Evolutionary conservation across 1,139 yeast species (phyloP), one percentile per base, ranked within the genome.

Genomic region (Lodderomyces metapsilosis): DNA sequence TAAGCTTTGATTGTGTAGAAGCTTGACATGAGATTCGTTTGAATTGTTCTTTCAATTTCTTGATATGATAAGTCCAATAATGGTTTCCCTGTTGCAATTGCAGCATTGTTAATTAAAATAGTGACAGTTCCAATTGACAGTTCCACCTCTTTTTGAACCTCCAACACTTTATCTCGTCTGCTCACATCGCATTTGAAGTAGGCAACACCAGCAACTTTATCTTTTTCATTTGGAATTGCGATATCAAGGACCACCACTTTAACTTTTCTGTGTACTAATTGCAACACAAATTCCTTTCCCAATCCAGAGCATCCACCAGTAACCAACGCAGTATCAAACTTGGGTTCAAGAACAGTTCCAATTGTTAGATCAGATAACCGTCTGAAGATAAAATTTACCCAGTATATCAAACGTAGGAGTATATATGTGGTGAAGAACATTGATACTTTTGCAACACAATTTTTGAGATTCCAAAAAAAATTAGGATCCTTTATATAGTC

Each of bases 251-350:
- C 84, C 1, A 86, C 76, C 0, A 87, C 83, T 22, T 57, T 70
- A 1, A 75, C 74, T 6, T 62, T 61, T 7, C 70, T 66, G 9
- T 53, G 55, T 3, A 62, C 60, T 42, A 88, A 72, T 31, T 57
- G 56, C 13, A 51, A 47, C 0, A 75, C 86, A n/a, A 89, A 50
- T 44, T 80, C 85, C 36, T 62, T 63, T 0, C 97, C 97, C 18
- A 91, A 66, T 0, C 97, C 97, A 0, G 78, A 65, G 2, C 77
- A 57, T 0, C 96, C 97, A 1, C 97, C 97, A 0, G 97, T 89
- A 20, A 91, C 67, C n/a, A 88, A 60, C 0, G 82, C 84, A 10
- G 84, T 64, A 52, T 86, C 88, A 18, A 64, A 60, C 40, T 50
- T 52, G 0, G 78, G 70, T 32, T 80, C 83, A 47, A 74, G 74